Conservation (phyloP, 2,329 filamentous ascomycete species). For the Hymenoscyphus scutula region DNA sequence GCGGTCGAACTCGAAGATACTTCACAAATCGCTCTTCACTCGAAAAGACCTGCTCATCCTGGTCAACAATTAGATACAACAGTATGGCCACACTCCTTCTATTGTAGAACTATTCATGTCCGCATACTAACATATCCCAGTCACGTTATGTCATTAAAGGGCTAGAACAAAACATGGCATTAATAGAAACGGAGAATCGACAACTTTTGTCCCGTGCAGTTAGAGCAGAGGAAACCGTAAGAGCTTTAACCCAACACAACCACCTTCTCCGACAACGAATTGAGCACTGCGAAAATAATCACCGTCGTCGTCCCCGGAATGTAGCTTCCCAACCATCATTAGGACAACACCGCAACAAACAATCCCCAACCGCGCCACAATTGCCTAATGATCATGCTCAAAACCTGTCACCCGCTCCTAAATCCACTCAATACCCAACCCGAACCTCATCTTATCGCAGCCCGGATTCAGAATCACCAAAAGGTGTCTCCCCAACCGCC, state of each 20-base stretch:
- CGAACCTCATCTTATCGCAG: not conserved
- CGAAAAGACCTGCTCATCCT: conserved; percentile 16
- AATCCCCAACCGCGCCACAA: not conserved
- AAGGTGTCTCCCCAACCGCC: not conserved
- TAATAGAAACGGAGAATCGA: conserved; percentile 30
- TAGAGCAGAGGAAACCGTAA: conserved; percentile 30
- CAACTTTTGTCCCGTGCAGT: conserved; percentile 25
- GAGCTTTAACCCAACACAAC: conserved; percentile 27
- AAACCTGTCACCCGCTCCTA: not conserved
- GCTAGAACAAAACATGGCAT: conserved; percentile 29
- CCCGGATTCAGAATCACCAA: conserved; percentile 1
- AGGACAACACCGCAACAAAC: conserved; percentile 6
- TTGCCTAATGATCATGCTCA: not conserved
- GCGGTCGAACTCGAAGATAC: conserved; percentile 33
- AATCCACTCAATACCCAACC: not conserved
- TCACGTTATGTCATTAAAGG: conserved; percentile 27
- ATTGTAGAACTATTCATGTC: not conserved
- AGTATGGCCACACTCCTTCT: conserved; percentile 4
- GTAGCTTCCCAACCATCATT: conserved; percentile 10
- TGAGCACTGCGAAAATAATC: conserved; percentile 23
- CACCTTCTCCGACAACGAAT: conserved; percentile 24
- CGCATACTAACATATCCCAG: conserved; percentile 18
- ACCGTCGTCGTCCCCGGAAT: conserved; percentile 14
- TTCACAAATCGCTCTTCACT: conserved; percentile 18
- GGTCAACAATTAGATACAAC: conserved; percentile 13